Percentiles rank a stretch among this genome's conserved stretches.
Evolutionary conservation across 306 rosid genomes (phyloP).

Genomic region (Quercus dentata): DNA sequence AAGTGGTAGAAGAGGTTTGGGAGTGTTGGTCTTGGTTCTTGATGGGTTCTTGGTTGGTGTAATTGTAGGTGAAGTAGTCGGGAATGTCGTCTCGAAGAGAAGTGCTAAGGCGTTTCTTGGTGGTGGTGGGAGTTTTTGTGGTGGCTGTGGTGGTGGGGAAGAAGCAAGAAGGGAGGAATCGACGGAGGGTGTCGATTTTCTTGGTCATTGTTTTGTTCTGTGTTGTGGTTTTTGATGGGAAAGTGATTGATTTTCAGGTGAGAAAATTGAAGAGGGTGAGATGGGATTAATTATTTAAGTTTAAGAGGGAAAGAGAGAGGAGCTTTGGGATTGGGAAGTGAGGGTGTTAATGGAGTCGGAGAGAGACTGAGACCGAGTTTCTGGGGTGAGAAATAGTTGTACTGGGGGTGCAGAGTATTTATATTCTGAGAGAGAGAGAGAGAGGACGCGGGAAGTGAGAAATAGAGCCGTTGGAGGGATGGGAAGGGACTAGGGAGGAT

Average conservation of each 20-base stretch:
- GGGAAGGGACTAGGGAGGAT: not conserved
- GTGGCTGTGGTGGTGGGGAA: slow-evolving; percentile 26
- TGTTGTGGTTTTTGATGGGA: not conserved
- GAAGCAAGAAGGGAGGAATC: slow-evolving; percentile 79
- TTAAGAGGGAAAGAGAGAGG: not conserved
- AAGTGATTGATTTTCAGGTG: slow-evolving; percentile 1
- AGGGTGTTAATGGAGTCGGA: not conserved
- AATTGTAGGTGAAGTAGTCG: not conserved
- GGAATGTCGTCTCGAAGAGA: slow-evolving; percentile 41
- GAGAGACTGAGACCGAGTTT: too few species aligned
- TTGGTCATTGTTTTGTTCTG: slow-evolving; percentile 41
- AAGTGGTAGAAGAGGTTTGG: slow-evolving; percentile 35
- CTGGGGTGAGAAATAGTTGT: not conserved
- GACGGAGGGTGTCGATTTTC: slow-evolving; percentile 72
- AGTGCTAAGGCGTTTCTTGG: slow-evolving; percentile 75
- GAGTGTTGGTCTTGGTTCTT: slow-evolving; percentile 37
- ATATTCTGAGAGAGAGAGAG: not conserved
- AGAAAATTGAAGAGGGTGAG: not conserved
- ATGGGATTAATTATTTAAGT: not conserved
- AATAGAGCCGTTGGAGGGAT: slow-evolving; percentile 23
- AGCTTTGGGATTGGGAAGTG: slow-evolving; percentile 9
- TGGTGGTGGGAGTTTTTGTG: not conserved
- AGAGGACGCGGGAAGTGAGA: slow-evolving; percentile 30
- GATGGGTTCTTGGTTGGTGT: slow-evolving; percentile 19
- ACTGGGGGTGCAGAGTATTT: not conserved